Evolutionary conservation across 2,329 filamentous ascomycete species (phyloP), one percentile per base, ranked within the genome.

Genomic region (Trichoderma sp.): DNA sequence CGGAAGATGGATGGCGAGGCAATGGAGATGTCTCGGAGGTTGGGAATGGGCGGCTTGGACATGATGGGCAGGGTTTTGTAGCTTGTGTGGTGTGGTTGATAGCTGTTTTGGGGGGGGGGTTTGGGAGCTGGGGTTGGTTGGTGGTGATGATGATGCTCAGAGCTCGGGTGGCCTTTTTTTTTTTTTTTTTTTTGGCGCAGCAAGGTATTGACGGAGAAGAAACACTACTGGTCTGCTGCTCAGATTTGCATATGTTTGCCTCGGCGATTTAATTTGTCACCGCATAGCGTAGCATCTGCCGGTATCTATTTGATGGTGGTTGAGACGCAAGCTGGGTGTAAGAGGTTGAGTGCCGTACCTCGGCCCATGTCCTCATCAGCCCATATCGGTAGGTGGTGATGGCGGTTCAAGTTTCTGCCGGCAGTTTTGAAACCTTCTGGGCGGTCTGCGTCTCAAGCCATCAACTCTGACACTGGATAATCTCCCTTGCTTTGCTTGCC

Each of bases 11-110:
- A 77, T 36, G 26, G 82, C 82, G 30, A 86, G 85, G 73, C 92
- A 78, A 67, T 79, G 81, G 77, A 79, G 30, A 91, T 82, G 78
- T 92, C 90, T 70, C 92, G 87, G 78, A 93, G 90, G 81, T 94
- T 93, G 73, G 84, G 84, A 43, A 93, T 68, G 51, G 70, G 70
- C n/a, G 62, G 70, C 21, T 71, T 64, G 12, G 70, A 63, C 63
- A 67, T 68, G 15, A 24, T 6, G 30, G 47, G 14, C 6, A n/a
- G 26, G 8, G 6, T 30, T n/a, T 8, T 32, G 18, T 11, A 24
- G 15, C 21, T 57, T 32, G 24, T 51, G n/a, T 21, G 2, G 43
- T 12, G 5, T 15, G 28, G 2, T 18, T 15, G 24, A 7, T 9
- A 24, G 43, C 11, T 21, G 21, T 24, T 39, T 28, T 28, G 11